Evolutionary conservation across 352 stramenopile species (phyloP).

Genomic region (Pythium volutum): DNA sequence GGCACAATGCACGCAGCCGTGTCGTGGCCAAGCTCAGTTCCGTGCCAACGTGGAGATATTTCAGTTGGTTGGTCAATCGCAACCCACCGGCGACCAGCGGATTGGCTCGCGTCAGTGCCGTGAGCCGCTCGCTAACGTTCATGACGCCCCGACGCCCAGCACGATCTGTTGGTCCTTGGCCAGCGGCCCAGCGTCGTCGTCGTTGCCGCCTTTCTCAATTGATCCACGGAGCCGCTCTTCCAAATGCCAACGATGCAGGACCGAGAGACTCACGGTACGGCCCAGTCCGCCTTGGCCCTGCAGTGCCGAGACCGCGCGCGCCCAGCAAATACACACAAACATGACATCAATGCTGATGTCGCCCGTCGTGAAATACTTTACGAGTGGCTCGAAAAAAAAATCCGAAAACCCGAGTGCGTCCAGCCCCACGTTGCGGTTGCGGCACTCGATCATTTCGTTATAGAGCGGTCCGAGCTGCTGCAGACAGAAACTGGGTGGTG

Average conservation of each 20-base stretch:
- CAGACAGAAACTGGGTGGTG: neutral
- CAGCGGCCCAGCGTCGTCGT: too few species aligned
- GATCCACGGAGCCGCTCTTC: neutral
- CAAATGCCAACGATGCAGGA: slow-evolving; percentile 1
- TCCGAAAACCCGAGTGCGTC: neutral
- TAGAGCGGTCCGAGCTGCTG: neutral
- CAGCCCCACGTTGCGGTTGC: neutral
- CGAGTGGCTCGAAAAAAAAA: slow-evolving; percentile 3
- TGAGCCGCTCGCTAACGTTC: neutral
- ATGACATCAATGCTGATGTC: neutral
- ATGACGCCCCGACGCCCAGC: neutral
- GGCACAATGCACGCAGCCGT: neutral
- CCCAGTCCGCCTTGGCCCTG: slow-evolving; percentile 4
- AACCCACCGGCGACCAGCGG: neutral
- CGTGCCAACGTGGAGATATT: neutral
- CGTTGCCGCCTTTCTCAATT: too few species aligned
- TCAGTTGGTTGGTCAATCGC: neutral
- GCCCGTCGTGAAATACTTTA: neutral
- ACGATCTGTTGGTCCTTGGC: neutral
- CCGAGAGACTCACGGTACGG: neutral
- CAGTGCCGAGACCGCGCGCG: neutral
- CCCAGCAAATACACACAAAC: slow-evolving; percentile 12
- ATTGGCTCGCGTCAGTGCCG: neutral
- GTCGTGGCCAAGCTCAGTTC: neutral
- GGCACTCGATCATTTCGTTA: neutral